phyloP scores from a whole-genome alignment of 169 alveolate species.

The Plasmodium malariae region DNA sequence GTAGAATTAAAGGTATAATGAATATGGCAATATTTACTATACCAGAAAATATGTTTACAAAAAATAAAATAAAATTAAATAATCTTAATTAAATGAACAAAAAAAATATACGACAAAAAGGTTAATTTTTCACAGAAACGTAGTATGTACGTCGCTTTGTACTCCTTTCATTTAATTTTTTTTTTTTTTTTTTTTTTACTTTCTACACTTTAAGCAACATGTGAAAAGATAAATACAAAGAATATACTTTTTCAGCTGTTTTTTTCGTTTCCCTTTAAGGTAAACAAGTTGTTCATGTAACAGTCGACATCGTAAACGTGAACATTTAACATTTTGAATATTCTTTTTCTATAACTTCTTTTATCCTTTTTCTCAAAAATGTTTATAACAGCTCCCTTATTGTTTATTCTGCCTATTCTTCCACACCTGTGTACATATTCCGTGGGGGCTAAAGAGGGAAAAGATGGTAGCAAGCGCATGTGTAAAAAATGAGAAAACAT shows the following conservation, averaged over 20 bases:
- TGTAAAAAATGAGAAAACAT: background rate
- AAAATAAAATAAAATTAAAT: no score
- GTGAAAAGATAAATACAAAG: no score
- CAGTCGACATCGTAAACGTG: slow-evolving; percentile 50
- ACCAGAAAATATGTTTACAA: no score
- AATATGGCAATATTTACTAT: no score
- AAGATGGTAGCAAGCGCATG: background rate
- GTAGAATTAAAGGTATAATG: no score
- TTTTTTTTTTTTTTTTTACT: no score
- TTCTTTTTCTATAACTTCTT: slow-evolving; percentile 18
- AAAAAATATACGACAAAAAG: no score
- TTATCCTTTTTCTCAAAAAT: slow-evolving; percentile 40
- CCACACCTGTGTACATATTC: slow-evolving; percentile 75
- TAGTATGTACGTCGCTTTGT: no score
- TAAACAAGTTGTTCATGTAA: slow-evolving; percentile 61
- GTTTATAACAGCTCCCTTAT: slow-evolving; percentile 61
- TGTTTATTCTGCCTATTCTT: slow-evolving; percentile 71
- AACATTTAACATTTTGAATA: slow-evolving; percentile 40
- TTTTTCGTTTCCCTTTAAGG: slow-evolving; percentile 5
- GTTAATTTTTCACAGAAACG: no score
- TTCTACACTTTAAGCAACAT: no score
- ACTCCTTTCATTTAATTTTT: no score
- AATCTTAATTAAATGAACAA: no score
- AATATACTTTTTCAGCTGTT: background rate
- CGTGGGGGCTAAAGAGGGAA: slow-evolving; percentile 11